Evolutionary conservation across 768 basidiomycete species (phyloP).

Genomic region (Macrolepiota dolichaula): DNA sequence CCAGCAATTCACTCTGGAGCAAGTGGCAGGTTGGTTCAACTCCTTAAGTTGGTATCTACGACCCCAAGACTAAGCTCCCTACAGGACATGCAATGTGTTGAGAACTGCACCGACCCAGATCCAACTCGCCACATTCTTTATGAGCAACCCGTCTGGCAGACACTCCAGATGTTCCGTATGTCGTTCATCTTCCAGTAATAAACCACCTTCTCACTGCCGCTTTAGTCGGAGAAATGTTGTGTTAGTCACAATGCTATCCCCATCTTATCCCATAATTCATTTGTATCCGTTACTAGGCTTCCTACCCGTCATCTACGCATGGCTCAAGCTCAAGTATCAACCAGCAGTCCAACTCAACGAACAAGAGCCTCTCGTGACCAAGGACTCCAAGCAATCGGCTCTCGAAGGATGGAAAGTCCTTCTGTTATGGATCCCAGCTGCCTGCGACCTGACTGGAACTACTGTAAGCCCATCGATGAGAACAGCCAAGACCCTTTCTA

Average conservation of each 20-base stretch:
- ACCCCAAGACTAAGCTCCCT: slow-evolving; percentile 2
- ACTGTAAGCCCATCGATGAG: slow-evolving; percentile 54
- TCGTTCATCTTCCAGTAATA: slow-evolving; percentile 22
- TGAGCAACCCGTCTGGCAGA: slow-evolving; percentile 95
- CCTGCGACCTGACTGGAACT: slow-evolving; percentile 88
- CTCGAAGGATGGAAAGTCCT: slow-evolving; percentile 69
- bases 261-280: slow-evolving; percentile 19
- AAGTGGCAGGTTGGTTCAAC: slow-evolving; percentile 68
- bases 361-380: slow-evolving; percentile 25
- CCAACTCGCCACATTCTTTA: slow-evolving; percentile 65
- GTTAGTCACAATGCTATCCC: slow-evolving; percentile 42
- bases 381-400: slow-evolving; percentile 27
- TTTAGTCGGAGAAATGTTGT: slow-evolving; percentile 91
- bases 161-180: slow-evolving; percentile 85
- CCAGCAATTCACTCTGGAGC: slow-evolving; percentile 77
- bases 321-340: slow-evolving; percentile 40
- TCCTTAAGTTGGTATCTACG: neutral
- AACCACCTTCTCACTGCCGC: slow-evolving; percentile 28
- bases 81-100: slow-evolving; percentile 98
- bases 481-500: slow-evolving; percentile 14
- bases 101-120: slow-evolving; percentile 76
- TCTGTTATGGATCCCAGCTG: slow-evolving; percentile 84
- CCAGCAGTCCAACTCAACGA: slow-evolving; percentile 55
- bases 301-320: slow-evolving; percentile 76
- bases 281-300: slow-evolving; percentile 58